Base-by-base conservation (phyloP, 139 green algal species). In the Chlorella sp. region DNA sequence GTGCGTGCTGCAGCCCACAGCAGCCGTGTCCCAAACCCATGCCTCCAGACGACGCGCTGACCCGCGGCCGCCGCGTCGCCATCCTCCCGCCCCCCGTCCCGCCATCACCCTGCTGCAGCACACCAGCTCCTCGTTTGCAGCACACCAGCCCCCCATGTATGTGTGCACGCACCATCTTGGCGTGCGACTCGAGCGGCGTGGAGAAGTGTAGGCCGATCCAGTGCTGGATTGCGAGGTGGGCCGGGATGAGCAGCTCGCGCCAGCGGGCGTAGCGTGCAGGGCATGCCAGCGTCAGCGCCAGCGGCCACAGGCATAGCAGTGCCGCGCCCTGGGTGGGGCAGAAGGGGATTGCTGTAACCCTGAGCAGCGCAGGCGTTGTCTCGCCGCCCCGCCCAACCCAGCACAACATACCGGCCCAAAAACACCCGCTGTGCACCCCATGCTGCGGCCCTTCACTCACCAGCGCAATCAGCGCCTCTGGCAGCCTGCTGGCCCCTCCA, bases 271-370 rank as follows among this genome's bases (percentile, higher is more conserved):
- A 74, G 11, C 17, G 17, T 2, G 34, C 9, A 16, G 67, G 67
- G 32, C 16, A 32, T 13, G 38, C 67, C 67, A 74, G 36, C 34
- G 32, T 17, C 67, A 74, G 67, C n/a, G 19, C 19, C 34, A 74
- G 36, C 34, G 67, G 67, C 67, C 67, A 74, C 67, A 74, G 67
- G 67, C 67, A 74, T 36, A 74, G 16, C 67, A 74, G 34, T 36
- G 67, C 36, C 32, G 67, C 67, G 11, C 32, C 67, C 67, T 74
- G 67, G 20, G 67, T 34, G 34, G 65, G 32, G n/a, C n/a, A 11
- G 16, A 28, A 74, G 9, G 51, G 9, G 51, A 11, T 26, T 60
- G 51, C 51, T n/a, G n/a, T n/a, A n/a, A n/a, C n/a, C n/a, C n/a
- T n/a, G n/a, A n/a, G n/a, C n/a, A n/a, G n/a, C n/a, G n/a, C n/a